Percentiles rank a stretch among this genome's conserved stretches.
Conservation (phyloP, 73 alveolate genomes). For the Paramecium pentaurelia region DNA sequence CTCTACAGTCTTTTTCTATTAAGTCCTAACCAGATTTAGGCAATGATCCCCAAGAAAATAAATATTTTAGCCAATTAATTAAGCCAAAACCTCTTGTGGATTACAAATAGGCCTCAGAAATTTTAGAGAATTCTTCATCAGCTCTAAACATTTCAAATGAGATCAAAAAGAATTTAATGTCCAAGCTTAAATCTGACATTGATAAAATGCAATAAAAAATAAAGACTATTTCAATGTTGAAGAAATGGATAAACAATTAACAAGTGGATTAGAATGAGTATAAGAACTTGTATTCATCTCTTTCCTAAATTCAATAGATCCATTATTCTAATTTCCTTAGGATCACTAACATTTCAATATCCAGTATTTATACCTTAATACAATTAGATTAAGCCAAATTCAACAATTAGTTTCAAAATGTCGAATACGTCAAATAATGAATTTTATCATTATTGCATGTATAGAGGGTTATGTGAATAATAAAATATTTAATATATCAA, state of each 20-base stretch:
- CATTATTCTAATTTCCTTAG: background rate
- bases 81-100: conserved; percentile 8
- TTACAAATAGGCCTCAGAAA: background rate
- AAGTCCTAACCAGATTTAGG: background rate
- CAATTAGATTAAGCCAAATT: background rate
- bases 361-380: background rate
- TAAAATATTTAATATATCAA: background rate
- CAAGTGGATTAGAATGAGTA: background rate
- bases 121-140: background rate
- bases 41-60: background rate
- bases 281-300: background rate
- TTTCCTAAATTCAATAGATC: background rate
- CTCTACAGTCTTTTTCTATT: background rate
- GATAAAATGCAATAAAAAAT: conserved; percentile 24
- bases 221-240: background rate
- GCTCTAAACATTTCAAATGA: background rate
- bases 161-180: background rate
- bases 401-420: conserved; percentile 1
- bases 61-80: background rate
- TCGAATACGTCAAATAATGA: background rate
- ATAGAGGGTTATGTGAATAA: background rate
- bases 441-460: background rate
- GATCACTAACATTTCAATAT: background rate
- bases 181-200: conserved; percentile 1
- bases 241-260: background rate